Base-by-base conservation (phyloP, 2,329 filamentous ascomycete species). In the Ophiostoma novo-ulmi region DNA sequence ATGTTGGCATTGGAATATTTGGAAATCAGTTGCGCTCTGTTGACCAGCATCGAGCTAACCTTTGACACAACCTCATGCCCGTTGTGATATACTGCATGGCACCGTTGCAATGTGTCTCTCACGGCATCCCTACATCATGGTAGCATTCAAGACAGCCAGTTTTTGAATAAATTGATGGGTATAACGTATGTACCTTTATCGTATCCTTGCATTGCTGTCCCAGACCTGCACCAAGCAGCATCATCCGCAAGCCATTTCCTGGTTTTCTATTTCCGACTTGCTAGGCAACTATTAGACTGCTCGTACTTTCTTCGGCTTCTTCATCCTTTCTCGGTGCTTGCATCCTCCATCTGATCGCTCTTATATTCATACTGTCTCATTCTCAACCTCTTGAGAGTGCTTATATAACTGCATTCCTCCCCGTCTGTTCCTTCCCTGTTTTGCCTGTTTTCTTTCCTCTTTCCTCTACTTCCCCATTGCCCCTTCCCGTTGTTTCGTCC, bases 381-480 rank as follows among this genome's bases (percentile, higher is more conserved):
- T 17, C 41, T 44, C 41, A 44, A 14, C 44, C 44, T 58, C 52
- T 31, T 58, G 13, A 5, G n/a, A 11, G 14, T 58, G 52, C n/a
- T 58, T 52, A 64, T 63, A 52, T 63, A 48, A 38, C 58, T 36
- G 58, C 36, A 35, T 64, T 39, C 69, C 48, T 67, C 26, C 36
- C 52, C 52, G 20, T 66, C 22, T 35, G 41, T 44, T 71, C 61
- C 64, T 58, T n/a, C 35, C 38, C 14, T 52, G 5, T 63, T 26
- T n/a, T 67, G 20, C 35, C 39, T 22, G 11, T 20, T 20, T 20
- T 48, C 44, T 48, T 48, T 48, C 44, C 44, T 39, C 20, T 13
- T 58, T 58, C n/a, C 35, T 65, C 41, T 55, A 14, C 22, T 41
- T 52, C 36, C 38, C 63, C 17, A 36, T 66, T 17, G 8, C 35